Conservation (phyloP, 2,329 filamentous ascomycete genomes). For the Periconia sp. region DNA sequence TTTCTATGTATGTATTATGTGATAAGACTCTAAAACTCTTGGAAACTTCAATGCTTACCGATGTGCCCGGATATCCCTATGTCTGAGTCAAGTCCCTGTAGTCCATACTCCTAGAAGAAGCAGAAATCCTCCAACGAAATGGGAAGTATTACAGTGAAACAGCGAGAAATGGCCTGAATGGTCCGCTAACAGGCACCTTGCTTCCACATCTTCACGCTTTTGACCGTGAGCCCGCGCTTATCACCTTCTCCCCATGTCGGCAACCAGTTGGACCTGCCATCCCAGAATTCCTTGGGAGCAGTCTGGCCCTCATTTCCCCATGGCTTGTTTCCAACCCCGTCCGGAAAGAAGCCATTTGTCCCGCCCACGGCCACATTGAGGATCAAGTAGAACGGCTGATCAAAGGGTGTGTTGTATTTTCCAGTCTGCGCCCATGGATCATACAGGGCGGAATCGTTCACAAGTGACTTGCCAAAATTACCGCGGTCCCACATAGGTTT, state of each 20-base stretch:
- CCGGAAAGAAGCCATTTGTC: conserved; percentile 77
- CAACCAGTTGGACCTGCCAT: conserved; percentile 58
- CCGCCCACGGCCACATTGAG: conserved; percentile 76
- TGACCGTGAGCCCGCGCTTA: conserved; percentile 65
- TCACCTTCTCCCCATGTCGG: conserved; percentile 71
- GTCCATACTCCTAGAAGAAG: too few relatives aligned
- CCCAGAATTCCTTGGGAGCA: conserved; percentile 29
- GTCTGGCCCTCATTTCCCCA: conserved; percentile 57
- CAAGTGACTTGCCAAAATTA: conserved; percentile 65
- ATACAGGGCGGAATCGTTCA: conserved; percentile 67
- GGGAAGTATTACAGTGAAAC: neutral
- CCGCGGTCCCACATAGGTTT: conserved; percentile 68
- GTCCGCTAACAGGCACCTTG: conserved; percentile 32
- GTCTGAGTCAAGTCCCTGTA: too few relatives aligned
- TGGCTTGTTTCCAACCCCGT: conserved; percentile 70
- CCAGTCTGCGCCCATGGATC: conserved; percentile 70
- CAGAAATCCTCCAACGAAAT: neutral
- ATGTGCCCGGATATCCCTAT: too few relatives aligned
- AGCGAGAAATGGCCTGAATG: neutral
- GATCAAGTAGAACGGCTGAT: conserved; percentile 75
- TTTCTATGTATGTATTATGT: too few relatives aligned
- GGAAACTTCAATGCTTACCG: too few relatives aligned
- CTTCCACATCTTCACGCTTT: conserved; percentile 63
- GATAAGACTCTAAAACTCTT: too few relatives aligned
- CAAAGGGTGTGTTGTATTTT: conserved; percentile 70